Evolutionary conservation across 225 moss, liverwort and hornwort genomes (phyloP).

Genomic region (Straminergon stramineum): DNA sequence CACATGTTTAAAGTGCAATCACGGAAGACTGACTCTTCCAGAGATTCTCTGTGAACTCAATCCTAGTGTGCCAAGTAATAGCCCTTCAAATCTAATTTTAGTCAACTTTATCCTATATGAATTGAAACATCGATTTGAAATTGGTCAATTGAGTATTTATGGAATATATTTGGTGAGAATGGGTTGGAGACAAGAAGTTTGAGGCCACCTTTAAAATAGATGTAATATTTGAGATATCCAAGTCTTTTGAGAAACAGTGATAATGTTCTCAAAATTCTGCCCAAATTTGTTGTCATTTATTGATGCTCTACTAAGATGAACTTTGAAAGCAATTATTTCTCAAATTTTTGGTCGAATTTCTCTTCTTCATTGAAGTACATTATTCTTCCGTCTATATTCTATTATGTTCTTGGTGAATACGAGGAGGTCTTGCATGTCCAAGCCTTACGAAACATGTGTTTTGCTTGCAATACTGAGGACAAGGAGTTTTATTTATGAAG

Average conservation of each 20-base stretch:
- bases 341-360: too few relatives aligned
- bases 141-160: background rate
- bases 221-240: background rate
- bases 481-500: background rate
- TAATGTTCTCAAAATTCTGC: background rate
- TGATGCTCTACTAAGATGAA: background rate
- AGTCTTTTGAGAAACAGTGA: fast-evolving
- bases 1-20: background rate
- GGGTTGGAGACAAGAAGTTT: background rate
- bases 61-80: fast-evolving
- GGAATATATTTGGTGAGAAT: background rate
- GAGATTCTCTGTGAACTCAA: background rate
- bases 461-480: background rate
- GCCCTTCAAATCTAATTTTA: background rate
- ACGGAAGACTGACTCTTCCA: fast-evolving
- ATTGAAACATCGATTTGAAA: too few relatives aligned
- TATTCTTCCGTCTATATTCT: background rate
- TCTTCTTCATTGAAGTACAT: background rate
- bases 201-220: background rate
- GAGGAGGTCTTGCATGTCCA: background rate
- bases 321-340: fast-evolving
- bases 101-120: background rate
- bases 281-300: background rate
- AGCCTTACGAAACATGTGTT: background rate
- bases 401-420: background rate